These are phyloP conservation scores for Venturiaceae sp. DNA, from an alignment of 2,329 filamentous ascomycete species.

Conservation along the genomic window DNA sequence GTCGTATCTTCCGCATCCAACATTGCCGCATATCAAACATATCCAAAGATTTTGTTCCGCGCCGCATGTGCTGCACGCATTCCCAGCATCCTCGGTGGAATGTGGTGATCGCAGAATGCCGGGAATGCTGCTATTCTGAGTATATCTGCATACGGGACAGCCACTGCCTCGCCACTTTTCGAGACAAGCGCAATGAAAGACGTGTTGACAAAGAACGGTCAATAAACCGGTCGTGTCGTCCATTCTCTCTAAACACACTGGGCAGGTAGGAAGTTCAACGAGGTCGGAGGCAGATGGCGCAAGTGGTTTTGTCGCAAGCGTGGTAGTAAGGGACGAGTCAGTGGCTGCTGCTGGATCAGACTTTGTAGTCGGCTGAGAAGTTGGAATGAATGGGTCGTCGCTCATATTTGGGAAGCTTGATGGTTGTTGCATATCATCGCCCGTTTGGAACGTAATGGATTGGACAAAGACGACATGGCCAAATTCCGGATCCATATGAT, in stretches of 20 bases:
- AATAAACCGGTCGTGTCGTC: slow-evolving; percentile 92
- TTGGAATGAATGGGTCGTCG: slow-evolving; percentile 52
- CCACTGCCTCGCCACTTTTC: slow-evolving; percentile 93
- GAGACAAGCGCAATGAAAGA: slow-evolving; percentile 93
- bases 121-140: slow-evolving; percentile 46
- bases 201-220: slow-evolving; percentile 93
- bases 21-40: slow-evolving; percentile 83
- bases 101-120: slow-evolving; percentile 12
- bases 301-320: slow-evolving; percentile 42
- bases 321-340: slow-evolving; percentile 30
- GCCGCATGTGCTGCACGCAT: slow-evolving; percentile 74
- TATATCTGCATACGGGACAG: slow-evolving; percentile 91
- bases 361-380: background rate
- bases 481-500: slow-evolving; percentile 86
- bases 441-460: slow-evolving; percentile 73
- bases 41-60: slow-evolving; percentile 83
- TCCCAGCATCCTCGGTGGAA: slow-evolving; percentile 45
- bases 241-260: slow-evolving; percentile 95
- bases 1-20: slow-evolving; percentile 92
- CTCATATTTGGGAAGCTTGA: slow-evolving; percentile 51
- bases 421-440: slow-evolving; percentile 33
- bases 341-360: slow-evolving; percentile 20
- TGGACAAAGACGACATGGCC: slow-evolving; percentile 94
- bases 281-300: slow-evolving; percentile 72
- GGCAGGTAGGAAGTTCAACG: slow-evolving; percentile 87